phyloP scores from a whole-genome alignment of 83 land plant genomes.

The Diphasiastrum complanatum region DNA sequence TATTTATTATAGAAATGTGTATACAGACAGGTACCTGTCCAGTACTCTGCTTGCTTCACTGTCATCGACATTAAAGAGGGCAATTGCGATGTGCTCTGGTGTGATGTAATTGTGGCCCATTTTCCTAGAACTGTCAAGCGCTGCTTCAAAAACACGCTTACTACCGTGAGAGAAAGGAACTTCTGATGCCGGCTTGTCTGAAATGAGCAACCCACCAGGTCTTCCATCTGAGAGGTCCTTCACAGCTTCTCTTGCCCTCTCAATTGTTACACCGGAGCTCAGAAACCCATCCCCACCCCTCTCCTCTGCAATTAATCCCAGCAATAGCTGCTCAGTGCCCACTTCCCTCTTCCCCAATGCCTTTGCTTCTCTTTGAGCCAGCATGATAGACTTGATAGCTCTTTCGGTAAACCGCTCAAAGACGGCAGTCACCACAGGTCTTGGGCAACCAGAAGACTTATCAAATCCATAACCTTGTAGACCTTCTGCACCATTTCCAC shows the following conservation, averaged over 20 bases:
- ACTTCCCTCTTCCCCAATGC: slow-evolving; percentile 58
- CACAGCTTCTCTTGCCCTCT: slow-evolving; percentile 62
- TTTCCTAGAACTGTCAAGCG: slow-evolving; percentile 61
- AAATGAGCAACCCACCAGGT: not conserved
- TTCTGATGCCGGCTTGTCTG: slow-evolving; percentile 36
- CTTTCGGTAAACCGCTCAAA: slow-evolving; percentile 94
- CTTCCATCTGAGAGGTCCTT: slow-evolving; percentile 20
- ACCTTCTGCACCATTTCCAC: not conserved
- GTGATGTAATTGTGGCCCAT: slow-evolving; percentile 82
- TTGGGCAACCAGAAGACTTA: not conserved
- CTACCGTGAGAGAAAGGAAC: slow-evolving; percentile 71
- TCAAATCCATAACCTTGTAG: not conserved
- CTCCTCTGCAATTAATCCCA: slow-evolving; percentile 80
- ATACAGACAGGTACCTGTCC: slow-evolving; percentile 54
- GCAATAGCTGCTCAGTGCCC: slow-evolving; percentile 64
- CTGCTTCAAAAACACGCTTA: slow-evolving; percentile 90
- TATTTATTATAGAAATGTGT: too few species aligned
- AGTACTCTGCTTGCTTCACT: slow-evolving; percentile 58
- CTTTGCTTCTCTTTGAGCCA: slow-evolving; percentile 82
- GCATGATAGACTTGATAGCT: slow-evolving; percentile 78
- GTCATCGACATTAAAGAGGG: slow-evolving; percentile 61
- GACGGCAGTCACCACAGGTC: slow-evolving; percentile 43
- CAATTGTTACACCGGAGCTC: slow-evolving; percentile 57
- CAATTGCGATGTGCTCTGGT: slow-evolving; percentile 84
- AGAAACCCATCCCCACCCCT: slow-evolving; percentile 56